Base-by-base conservation (phyloP, 148 eudicot genomes). In the Nepenthes gracilis region DNA sequence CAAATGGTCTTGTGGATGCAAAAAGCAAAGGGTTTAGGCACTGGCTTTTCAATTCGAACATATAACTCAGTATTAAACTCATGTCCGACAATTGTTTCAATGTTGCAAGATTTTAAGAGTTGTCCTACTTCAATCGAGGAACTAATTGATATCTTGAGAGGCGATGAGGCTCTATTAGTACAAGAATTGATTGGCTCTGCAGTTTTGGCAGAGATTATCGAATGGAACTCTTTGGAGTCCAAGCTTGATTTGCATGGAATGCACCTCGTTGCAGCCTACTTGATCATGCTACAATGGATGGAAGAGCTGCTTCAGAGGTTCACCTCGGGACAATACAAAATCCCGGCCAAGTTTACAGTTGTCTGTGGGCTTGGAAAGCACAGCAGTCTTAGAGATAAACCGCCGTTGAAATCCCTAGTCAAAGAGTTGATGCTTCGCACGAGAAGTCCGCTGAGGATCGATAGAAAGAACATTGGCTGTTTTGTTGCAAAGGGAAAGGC, bases 211-310 rank as follows among this genome's bases (percentile, higher is more conserved):
- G 72, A 72, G 62, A 57, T 69, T 7, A 71, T 92, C 57, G 81
- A 74, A 35, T 85, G 90, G 90, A 64, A 64, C 54, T 59, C 66
- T 40, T 32, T 62, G 33, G 87, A 78, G 60, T 64, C 75, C 61
- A 83, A 85, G 77, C 69, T 92, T 60, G 96, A 92, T 83, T 74
- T 92, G 73, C 97, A 92, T 62, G 97, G 93, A 51, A 85, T 85
- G 96, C 93, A 85, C 69, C 57, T 78, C 57, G 61, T 69, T 53
- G 57, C 84, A 61, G 79, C 88, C 4, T 88, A 85, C 76, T 36
- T 92, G 72, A 66, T 88, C 47, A 48, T 88, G 73, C 69, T 88
- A 13, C 87, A 83, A 47, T 85, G 90, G 97, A 75, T 72, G 73
- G 77, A 80, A 48, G 76, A 80, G 77, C 52, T 85, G 13, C 78